Base-by-base conservation (phyloP, 164 flowering plant species). In the Magnolia sinica region DNA sequence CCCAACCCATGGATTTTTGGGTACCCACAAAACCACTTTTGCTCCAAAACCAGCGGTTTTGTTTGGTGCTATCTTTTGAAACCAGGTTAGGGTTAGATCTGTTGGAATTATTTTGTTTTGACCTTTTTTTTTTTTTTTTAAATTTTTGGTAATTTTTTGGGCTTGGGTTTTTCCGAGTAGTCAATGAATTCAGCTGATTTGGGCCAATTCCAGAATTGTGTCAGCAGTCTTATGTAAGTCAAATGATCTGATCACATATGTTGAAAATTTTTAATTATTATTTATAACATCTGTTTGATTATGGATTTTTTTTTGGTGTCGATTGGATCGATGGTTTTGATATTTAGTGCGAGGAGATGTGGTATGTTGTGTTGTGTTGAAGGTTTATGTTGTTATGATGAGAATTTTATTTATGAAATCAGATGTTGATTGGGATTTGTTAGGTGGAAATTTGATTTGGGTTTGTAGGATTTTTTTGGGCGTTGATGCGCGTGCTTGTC, bases 41-140 rank as follows among this genome's bases (percentile, higher is more conserved):
- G 11, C 68, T 65, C 68, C 68, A 20, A 20, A 65, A 65, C 68
- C 68, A 65, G 68, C 29, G 68, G 68, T 65, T 65, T 65, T 65
- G 68, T 10, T 20, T 5, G 24, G 68, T 20, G 68, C 37, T 65
- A 0, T 20, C 13, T 9, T 65, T 65, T 24, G 61, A 55, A 55
- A 55, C 61, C 61, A 20, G 68, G 24, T 24, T 65, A 65, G 68
- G 29, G 68, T 23, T 65, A 65, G 37, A 65, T 65, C 27, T 65
- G 24, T 29, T 27, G 13, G 29, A 27, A 31, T 4, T 68, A 7
- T 68, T 68, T 68, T 27, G 71, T 29, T 16, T 68, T 24, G 49
- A 23, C 68, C 13, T 8, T 29, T 27, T 11, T 67, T 27, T 11
- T 67, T 27, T 67, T 67, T 29, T 67, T 27, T 27, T 2, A 9